phyloP scores from a whole-genome alignment of 345 rosid genomes.

The Raphanus sativus region DNA sequence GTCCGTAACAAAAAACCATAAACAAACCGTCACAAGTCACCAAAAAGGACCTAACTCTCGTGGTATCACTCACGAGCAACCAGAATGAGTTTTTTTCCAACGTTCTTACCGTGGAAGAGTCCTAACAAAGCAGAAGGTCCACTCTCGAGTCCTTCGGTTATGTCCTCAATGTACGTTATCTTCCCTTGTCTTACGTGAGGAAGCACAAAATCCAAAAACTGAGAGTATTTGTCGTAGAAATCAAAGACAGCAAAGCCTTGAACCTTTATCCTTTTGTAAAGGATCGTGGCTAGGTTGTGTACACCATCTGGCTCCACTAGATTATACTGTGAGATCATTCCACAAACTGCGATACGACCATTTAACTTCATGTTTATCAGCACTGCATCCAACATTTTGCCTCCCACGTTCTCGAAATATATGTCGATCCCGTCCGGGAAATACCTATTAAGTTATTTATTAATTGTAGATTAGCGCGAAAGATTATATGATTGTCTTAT shows the following conservation, averaged over 20 bases:
- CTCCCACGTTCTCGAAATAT: conserved; percentile 67
- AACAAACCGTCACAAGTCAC: not conserved
- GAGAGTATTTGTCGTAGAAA: conserved; percentile 36
- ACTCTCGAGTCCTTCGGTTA: conserved; percentile 48
- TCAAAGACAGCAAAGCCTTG: conserved; percentile 43
- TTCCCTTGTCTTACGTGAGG: conserved; percentile 43
- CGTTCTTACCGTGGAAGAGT: conserved; percentile 29
- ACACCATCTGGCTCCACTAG: conserved; percentile 39
- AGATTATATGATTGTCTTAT: not conserved
- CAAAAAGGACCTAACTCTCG: not conserved
- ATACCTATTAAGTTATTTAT: conserved; percentile 33
- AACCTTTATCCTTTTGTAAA: conserved; percentile 38
- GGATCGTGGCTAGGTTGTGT: conserved; percentile 29
- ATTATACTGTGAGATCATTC: conserved; percentile 52
- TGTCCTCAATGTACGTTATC: conserved; percentile 49
- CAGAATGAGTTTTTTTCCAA: conserved; percentile 25
- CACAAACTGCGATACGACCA: conserved; percentile 59
- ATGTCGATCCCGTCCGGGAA: conserved; percentile 65
- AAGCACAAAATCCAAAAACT: conserved; percentile 44
- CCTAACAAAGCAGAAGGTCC: conserved; percentile 31
- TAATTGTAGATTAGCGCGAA: too few species aligned
- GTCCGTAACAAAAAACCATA: not conserved
- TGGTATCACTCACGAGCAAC: conserved; percentile 25
- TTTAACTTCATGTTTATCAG: conserved; percentile 51
- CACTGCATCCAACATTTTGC: conserved; percentile 65